Percentiles rank a stretch among this genome's conserved stretches.
These are phyloP conservation scores for Chlamydomonas sphaeroides DNA, from an alignment of 139 green algal species.

Conservation along the genomic window DNA sequence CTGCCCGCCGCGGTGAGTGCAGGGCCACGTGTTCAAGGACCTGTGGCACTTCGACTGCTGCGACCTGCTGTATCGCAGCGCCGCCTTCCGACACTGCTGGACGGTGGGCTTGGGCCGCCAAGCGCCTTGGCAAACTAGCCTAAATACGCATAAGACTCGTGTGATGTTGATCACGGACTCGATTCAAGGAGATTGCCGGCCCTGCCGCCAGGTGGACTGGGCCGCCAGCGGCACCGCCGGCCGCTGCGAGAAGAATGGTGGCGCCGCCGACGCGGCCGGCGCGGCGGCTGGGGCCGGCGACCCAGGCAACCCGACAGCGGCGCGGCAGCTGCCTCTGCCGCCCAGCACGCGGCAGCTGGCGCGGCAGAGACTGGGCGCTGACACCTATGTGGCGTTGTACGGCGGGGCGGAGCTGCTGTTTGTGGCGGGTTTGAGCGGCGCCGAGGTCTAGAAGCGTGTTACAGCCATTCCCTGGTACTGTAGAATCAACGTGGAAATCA, in stretches of 20 bases:
- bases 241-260: not conserved
- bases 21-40: constrained; percentile 50
- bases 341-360: constrained; percentile 42
- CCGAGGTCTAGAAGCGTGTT: too few relatives aligned
- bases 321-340: constrained; percentile 9
- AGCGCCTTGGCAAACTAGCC: not conserved
- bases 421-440: not conserved
- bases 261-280: not conserved
- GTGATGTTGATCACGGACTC: too few relatives aligned
- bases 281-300: too few relatives aligned
- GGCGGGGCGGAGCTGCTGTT: constrained; percentile 54
- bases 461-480: too few relatives aligned
- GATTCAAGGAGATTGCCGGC: not conserved
- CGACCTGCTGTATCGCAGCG: constrained; percentile 1
- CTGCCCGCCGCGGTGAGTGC: too few relatives aligned
- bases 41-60: constrained; percentile 51
- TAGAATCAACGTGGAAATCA: too few relatives aligned
- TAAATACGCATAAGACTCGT: too few relatives aligned
- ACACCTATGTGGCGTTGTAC: constrained; percentile 61
- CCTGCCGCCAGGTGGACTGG: constrained; percentile 2
- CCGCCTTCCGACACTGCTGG: not conserved
- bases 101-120: not conserved
- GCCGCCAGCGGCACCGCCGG: not conserved
- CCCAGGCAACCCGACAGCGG: too few relatives aligned
- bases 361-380: constrained; percentile 18